These are phyloP conservation scores for Biscogniauxia marginata DNA, from an alignment of 2,329 filamentous ascomycete species.

Conservation along the genomic window DNA sequence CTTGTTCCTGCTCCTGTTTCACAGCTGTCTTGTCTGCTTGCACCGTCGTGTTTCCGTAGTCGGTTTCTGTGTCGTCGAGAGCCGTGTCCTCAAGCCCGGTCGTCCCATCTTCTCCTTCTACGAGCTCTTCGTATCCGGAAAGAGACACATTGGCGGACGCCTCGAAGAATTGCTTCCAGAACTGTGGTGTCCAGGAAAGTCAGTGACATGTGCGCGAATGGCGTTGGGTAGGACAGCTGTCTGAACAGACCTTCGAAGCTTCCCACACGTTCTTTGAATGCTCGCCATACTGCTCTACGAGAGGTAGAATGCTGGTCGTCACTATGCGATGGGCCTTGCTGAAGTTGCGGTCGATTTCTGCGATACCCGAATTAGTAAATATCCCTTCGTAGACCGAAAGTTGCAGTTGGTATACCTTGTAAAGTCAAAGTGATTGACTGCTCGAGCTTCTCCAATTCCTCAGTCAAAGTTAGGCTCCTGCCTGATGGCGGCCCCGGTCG, in stretches of 20 bases:
- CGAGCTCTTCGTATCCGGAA: conserved; percentile 86
- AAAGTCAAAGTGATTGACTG: conserved; percentile 95
- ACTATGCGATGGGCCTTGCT: conserved; percentile 95
- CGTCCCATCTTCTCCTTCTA: conserved; percentile 62
- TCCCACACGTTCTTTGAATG: conserved; percentile 96
- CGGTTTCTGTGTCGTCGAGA: conserved; percentile 52
- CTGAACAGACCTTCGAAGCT: conserved; percentile 72
- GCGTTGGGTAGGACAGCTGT: conserved; percentile 1
- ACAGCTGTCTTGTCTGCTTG: conserved; percentile 38
- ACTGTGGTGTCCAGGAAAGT: conserved; percentile 50
- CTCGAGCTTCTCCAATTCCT: conserved; percentile 93
- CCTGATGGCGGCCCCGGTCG: conserved; percentile 46
- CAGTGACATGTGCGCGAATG: conserved; percentile 9
- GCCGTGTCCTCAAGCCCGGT: conserved; percentile 50
- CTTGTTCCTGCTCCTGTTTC: conserved; percentile 34
- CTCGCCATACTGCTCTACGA: conserved; percentile 93
- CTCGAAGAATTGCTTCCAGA: conserved; percentile 99
- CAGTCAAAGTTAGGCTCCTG: conserved; percentile 73
- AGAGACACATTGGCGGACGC: conserved; percentile 96
- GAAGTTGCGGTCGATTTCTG: conserved; percentile 98
- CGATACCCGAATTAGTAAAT: conserved; percentile 5
- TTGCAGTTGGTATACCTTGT: conserved; percentile 60
- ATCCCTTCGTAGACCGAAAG: background rate
- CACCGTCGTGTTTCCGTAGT: conserved; percentile 32
- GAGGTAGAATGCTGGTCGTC: conserved; percentile 85